Conservation (phyloP, 768 basidiomycete species). For the Lepiota venenata region DNA sequence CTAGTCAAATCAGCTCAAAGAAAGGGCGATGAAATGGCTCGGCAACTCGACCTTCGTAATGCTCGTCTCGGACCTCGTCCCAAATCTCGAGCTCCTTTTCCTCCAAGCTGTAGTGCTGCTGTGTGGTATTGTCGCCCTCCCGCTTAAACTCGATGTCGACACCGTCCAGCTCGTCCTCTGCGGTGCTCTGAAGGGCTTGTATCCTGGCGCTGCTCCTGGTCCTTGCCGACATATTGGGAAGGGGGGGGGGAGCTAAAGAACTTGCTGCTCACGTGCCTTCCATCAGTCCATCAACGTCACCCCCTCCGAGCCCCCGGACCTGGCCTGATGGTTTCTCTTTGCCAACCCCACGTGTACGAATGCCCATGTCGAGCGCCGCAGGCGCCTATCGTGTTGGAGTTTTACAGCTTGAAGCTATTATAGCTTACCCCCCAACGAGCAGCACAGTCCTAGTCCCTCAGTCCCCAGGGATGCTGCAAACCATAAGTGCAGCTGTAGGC, state of each 20-base stretch:
- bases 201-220: conserved; percentile 43
- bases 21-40: conserved; percentile 11
- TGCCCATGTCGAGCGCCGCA: neutral
- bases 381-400: neutral
- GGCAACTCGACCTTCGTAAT: conserved; percentile 58
- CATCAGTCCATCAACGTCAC: neutral
- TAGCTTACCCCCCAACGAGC: neutral
- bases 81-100: conserved; percentile 65
- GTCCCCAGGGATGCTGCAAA: conserved; percentile 18
- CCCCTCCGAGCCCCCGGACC: neutral
- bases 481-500: conserved; percentile 19
- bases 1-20: conserved; percentile 30
- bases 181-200: conserved; percentile 30
- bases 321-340: neutral
- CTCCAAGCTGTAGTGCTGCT: conserved; percentile 14
- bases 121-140: neutral
- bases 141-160: conserved; percentile 18
- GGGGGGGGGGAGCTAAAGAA: conserved; percentile 2
- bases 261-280: neutral
- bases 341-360: neutral
- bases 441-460: neutral
- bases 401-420: neutral
- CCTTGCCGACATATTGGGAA: conserved; percentile 39
- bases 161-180: conserved; percentile 22
- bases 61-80: conserved; percentile 75